phyloP scores from a whole-genome alignment of 192 early-diverging fungal genomes.

The Fimicolochytrium jonesii region DNA sequence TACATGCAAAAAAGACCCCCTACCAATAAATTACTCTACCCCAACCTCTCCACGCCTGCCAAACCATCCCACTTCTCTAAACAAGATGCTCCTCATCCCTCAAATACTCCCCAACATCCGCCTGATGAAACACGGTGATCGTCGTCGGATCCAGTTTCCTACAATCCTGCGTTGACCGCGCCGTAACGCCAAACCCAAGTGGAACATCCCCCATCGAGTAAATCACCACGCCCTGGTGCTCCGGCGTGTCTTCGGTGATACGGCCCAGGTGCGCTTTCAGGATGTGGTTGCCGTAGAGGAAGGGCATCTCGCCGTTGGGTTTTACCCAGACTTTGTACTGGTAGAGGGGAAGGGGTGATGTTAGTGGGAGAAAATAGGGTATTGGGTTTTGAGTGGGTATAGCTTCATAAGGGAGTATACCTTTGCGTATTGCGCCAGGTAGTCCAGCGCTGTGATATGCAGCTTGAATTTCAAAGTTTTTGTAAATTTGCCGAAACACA shows the following conservation, averaged over 20 bases:
- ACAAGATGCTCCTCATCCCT: constrained; percentile 48
- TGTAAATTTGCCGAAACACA: constrained; percentile 99
- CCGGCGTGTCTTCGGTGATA: constrained; percentile 97
- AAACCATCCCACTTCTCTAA: constrained; percentile 23
- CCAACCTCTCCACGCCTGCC: too few relatives aligned
- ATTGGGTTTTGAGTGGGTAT: too few relatives aligned
- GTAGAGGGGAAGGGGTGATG: not conserved
- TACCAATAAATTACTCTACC: too few relatives aligned
- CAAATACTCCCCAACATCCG: constrained; percentile 95
- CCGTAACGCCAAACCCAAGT: constrained; percentile 92
- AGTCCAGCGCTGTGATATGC: constrained; percentile 88
- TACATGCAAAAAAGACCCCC: too few relatives aligned
- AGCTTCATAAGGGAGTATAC: too few relatives aligned
- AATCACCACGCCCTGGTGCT: constrained; percentile 95
- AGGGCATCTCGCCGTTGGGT: constrained; percentile 98
- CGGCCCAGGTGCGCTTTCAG: constrained; percentile 95
- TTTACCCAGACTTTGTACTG: constrained; percentile 99
- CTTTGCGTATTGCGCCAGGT: constrained; percentile 93
- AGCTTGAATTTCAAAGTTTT: constrained; percentile 96
- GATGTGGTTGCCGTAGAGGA: constrained; percentile 96
- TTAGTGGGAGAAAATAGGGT: not conserved
- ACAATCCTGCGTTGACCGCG: constrained; percentile 85
- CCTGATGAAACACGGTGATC: constrained; percentile 93
- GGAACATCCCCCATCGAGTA: constrained; percentile 89
- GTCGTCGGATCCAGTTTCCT: constrained; percentile 92